phyloP scores from a whole-genome alignment of 345 rosid genomes.

The Gossypium longicalyx region DNA sequence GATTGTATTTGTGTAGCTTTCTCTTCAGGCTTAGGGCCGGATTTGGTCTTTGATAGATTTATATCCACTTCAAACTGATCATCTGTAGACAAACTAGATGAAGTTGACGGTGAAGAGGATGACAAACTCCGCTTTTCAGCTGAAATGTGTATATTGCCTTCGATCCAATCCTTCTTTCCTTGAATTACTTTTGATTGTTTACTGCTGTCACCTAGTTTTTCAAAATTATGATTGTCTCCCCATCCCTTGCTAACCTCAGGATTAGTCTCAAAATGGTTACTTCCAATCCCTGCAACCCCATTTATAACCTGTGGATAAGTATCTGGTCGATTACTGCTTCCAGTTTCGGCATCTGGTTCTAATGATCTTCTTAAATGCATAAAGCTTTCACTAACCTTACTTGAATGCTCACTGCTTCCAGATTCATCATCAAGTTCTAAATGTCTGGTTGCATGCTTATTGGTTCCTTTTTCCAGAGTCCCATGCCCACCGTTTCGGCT shows the following conservation, averaged over 20 bases:
- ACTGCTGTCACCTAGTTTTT: background rate
- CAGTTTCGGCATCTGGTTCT: background rate
- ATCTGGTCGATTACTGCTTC: background rate
- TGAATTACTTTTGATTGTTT: constrained; percentile 13
- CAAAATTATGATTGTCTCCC: constrained; percentile 12
- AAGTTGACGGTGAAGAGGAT: constrained; percentile 28
- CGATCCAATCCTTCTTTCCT: background rate
- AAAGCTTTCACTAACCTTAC: background rate
- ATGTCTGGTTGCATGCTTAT: background rate
- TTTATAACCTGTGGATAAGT: constrained; percentile 14
- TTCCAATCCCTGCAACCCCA: constrained; percentile 1
- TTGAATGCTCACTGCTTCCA: constrained; percentile 6
- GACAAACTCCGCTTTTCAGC: constrained; percentile 19
- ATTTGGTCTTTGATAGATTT: constrained; percentile 8
- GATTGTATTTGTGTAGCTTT: constrained; percentile 23
- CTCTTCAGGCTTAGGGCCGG: background rate
- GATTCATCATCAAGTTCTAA: constrained; percentile 6
- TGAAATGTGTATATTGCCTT: background rate
- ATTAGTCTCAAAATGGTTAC: constrained; percentile 14
- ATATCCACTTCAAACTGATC: constrained; percentile 24
- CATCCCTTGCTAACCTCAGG: constrained; percentile 14
- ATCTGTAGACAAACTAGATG: constrained; percentile 33
- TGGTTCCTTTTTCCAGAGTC: background rate
- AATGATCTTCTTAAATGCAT: background rate
- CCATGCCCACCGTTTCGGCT: background rate